phyloP scores from a whole-genome alignment of 2,329 filamentous ascomycete genomes.

The Beauveria rudraprayagi region DNA sequence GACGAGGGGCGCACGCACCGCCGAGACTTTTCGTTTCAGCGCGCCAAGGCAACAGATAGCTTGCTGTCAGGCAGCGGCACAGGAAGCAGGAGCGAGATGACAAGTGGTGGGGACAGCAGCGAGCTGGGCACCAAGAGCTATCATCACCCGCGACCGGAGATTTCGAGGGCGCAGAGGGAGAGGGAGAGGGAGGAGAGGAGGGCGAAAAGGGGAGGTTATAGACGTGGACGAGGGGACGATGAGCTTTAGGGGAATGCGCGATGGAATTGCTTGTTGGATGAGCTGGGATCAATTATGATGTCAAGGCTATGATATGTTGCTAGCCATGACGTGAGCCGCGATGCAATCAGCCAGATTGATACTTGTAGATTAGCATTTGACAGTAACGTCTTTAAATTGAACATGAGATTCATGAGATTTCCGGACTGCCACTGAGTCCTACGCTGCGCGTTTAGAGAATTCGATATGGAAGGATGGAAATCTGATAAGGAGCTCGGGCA shows the following conservation, averaged over 20 bases:
- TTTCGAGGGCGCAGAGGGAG: conserved; percentile 28
- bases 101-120: conserved; percentile 23
- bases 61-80: conserved; percentile 23
- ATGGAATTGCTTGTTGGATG: background rate
- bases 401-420: background rate
- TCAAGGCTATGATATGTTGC: background rate
- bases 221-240: conserved; percentile 26
- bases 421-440: too few relatives aligned
- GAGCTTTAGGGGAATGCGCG: conserved; percentile 11
- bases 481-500: too few relatives aligned
- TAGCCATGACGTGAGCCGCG: background rate
- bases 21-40: conserved; percentile 48
- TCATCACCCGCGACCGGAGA: conserved; percentile 46
- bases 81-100: conserved; percentile 31
- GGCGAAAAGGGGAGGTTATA: conserved; percentile 27
- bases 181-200: conserved; percentile 27
- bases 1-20: conserved; percentile 36
- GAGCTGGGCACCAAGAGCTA: conserved; percentile 52
- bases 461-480: too few relatives aligned
- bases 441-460: too few relatives aligned
- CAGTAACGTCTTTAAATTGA: background rate
- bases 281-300: too few relatives aligned
- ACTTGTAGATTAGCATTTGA: background rate
- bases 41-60: conserved; percentile 30
- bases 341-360: background rate